Evolutionary conservation across 2,329 filamentous ascomycete species (phyloP).

Genomic region (Sclerotinia trifoliorum): DNA sequence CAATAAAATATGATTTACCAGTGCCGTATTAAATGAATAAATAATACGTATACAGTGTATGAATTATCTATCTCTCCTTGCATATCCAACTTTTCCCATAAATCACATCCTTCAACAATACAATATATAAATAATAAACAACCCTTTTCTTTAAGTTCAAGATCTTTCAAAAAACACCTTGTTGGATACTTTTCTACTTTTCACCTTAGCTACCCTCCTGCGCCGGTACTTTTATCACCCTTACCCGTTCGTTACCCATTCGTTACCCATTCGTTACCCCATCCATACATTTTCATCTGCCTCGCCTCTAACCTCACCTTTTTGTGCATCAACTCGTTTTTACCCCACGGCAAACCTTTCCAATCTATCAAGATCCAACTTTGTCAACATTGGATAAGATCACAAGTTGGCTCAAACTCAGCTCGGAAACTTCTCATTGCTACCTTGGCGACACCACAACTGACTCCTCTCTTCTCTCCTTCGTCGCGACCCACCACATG

Average conservation of each 20-base stretch:
- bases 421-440: not conserved
- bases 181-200: conserved; percentile 19
- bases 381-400: not conserved
- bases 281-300: not conserved
- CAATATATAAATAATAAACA: no score
- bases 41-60: no score
- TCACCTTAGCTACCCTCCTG: not conserved
- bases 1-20: no score
- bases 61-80: no score
- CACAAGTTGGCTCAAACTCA: not conserved
- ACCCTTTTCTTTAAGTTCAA: not conserved
- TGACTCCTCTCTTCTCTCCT: not conserved
- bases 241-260: not conserved
- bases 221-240: not conserved
- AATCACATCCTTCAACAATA: no score
- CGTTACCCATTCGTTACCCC: not conserved
- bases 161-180: conserved; percentile 14
- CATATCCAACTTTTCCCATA: no score
- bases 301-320: not conserved
- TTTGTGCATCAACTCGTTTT: not conserved
- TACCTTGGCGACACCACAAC: no score
- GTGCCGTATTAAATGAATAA: no score
- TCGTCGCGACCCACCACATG: not conserved
- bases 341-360: conserved; percentile 8
- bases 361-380: not conserved